Evolutionary conservation across 176 grass and related monocot genomes (phyloP).

Genomic region (Avena eriantha): DNA sequence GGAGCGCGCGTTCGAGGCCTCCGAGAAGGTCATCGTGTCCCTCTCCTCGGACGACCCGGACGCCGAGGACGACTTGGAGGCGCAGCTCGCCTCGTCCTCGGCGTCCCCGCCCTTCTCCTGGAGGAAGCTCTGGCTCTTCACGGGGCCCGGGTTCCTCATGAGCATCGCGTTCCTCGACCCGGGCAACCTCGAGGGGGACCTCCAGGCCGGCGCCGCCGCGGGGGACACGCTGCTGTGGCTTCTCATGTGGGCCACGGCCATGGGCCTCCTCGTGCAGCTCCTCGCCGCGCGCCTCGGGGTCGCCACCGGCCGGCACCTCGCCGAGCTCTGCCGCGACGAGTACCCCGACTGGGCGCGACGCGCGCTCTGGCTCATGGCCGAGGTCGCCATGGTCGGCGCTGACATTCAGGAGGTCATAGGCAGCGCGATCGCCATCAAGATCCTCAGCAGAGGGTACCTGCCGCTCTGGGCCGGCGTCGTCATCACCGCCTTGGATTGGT

Average conservation of each 20-base stretch:
- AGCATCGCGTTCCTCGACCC: conserved; percentile 99
- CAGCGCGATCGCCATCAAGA: conserved; percentile 97
- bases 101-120: conserved; percentile 73
- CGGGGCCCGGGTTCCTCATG: conserved; percentile 94
- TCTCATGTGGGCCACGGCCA: conserved; percentile 88
- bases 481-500: conserved; percentile 95
- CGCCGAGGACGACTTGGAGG: conserved; percentile 28
- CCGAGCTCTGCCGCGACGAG: conserved; percentile 97
- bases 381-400: conserved; percentile 91
- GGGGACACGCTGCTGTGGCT: conserved; percentile 96
- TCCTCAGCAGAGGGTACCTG: conserved; percentile 77
- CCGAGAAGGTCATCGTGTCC: conserved; percentile 73
- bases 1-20: conserved; percentile 79
- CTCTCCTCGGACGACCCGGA: conserved; percentile 48
- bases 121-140: conserved; percentile 95
- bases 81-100: conserved; percentile 26
- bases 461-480: conserved; percentile 96
- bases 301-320: conserved; percentile 83
- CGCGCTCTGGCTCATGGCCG: conserved; percentile 91
- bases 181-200: conserved; percentile 96
- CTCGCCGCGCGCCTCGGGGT: conserved; percentile 86
- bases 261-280: conserved; percentile 94
- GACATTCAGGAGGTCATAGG: conserved; percentile 99
- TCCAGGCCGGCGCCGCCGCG: conserved; percentile 82
- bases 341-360: conserved; percentile 80